Evolutionary conservation across 2,329 filamentous ascomycete species (phyloP).

Genomic region (Tothia fuscella): DNA sequence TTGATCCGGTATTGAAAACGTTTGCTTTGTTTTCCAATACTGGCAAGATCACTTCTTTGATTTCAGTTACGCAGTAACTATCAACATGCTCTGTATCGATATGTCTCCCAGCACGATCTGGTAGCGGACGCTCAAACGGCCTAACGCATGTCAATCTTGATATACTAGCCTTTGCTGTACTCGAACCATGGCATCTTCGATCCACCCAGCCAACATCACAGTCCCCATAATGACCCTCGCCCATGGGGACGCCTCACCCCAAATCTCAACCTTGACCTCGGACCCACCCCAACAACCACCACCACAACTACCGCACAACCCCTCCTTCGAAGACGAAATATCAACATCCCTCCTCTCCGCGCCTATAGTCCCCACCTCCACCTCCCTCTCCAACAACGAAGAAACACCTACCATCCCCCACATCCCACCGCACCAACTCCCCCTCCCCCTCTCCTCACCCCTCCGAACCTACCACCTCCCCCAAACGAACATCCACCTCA

Average conservation of each 20-base stretch:
- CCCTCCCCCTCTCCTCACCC: background rate
- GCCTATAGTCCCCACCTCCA: background rate
- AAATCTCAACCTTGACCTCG: background rate
- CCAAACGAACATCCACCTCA: background rate
- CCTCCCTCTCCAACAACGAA: background rate
- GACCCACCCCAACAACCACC: background rate
- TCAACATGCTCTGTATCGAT: background rate
- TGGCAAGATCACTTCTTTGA: background rate
- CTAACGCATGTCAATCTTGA: background rate
- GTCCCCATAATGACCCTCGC: slow-evolving; percentile 4
- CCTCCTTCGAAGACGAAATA: slow-evolving; percentile 9
- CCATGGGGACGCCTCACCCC: background rate
- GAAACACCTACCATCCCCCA: background rate
- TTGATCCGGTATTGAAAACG: background rate
- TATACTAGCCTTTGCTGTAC: background rate
- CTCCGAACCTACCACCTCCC: background rate
- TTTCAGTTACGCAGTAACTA: background rate
- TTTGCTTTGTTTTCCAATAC: background rate
- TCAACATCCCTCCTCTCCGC: background rate
- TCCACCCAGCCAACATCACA: slow-evolving; percentile 1
- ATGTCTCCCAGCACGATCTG: background rate
- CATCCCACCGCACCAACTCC: background rate
- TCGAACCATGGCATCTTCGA: background rate
- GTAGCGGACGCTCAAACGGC: background rate
- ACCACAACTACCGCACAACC: slow-evolving; percentile 1